These are phyloP conservation scores for Coriolopsis trogii DNA, from an alignment of 1,284 basidiomycete genomes.

Conservation along the genomic window DNA sequence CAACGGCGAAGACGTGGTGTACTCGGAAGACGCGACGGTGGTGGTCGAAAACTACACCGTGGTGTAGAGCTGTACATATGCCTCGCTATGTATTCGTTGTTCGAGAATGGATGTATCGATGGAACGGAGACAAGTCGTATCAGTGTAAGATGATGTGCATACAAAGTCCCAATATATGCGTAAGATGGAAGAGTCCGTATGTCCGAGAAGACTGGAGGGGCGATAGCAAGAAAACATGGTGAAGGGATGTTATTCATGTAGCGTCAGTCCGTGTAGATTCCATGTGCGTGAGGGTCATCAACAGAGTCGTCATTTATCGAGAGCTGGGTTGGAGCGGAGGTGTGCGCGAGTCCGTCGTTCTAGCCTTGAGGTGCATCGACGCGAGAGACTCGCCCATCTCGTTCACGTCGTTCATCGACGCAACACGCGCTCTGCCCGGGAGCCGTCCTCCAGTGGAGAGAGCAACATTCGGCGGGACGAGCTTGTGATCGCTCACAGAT, in stretches of 20 bases:
- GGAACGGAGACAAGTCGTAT: constrained; percentile 12
- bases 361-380: constrained; percentile 14
- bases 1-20: constrained; percentile 63
- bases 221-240: no score
- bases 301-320: constrained; percentile 5
- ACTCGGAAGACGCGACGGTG: constrained; percentile 79
- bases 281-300: no score
- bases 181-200: constrained; percentile 4
- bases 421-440: constrained; percentile 18
- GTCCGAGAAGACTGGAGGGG: constrained; percentile 1
- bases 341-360: constrained; percentile 3
- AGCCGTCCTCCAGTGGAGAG: constrained; percentile 3
- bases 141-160: constrained; percentile 8
- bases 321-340: constrained; percentile 7
- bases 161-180: constrained; percentile 16
- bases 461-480: background rate
- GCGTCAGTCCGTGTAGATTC: constrained; percentile 3
- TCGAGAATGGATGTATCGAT: constrained; percentile 21
- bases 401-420: constrained; percentile 22
- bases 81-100: constrained; percentile 20
- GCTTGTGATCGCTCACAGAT: constrained; percentile 18
- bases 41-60: constrained; percentile 70
- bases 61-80: constrained; percentile 26
- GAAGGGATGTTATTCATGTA: no score
- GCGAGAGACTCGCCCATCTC: constrained; percentile 21